These are phyloP conservation scores for Kockovaella imperatae DNA, from an alignment of 768 basidiomycete genomes.

Conservation along the genomic window DNA sequence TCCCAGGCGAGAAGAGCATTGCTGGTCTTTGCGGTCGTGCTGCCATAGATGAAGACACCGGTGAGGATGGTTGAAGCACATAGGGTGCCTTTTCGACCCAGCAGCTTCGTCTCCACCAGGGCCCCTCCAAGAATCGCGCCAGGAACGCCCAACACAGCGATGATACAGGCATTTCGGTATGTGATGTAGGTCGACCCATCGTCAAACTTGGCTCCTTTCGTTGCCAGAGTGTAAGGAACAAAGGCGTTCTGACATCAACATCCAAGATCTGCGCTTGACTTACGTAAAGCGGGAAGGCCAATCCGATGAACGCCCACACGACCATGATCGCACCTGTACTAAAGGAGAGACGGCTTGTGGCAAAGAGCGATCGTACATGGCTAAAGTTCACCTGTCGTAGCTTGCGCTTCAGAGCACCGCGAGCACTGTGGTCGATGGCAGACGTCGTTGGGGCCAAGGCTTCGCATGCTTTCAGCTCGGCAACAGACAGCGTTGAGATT, in stretches of 20 bases:
- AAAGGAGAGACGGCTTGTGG: slow-evolving; percentile 57
- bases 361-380: slow-evolving; percentile 59
- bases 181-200: slow-evolving; percentile 63
- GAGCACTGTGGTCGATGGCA: slow-evolving; percentile 44
- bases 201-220: slow-evolving; percentile 62
- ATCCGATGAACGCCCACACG: slow-evolving; percentile 64
- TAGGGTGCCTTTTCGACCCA: slow-evolving; percentile 63
- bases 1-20: slow-evolving; percentile 69
- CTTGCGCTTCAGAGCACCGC: slow-evolving; percentile 47
- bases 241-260: slow-evolving; percentile 49
- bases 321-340: slow-evolving; percentile 57
- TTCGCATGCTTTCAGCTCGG: slow-evolving; percentile 46
- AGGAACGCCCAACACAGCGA: slow-evolving; percentile 62
- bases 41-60: slow-evolving; percentile 64
- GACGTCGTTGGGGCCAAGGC: slow-evolving; percentile 33
- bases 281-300: slow-evolving; percentile 58
- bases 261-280: slow-evolving; percentile 1
- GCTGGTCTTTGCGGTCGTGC: slow-evolving; percentile 65
- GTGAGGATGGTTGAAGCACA: slow-evolving; percentile 64
- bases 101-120: slow-evolving; percentile 57
- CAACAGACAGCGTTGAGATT: slow-evolving; percentile 50
- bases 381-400: slow-evolving; percentile 46
- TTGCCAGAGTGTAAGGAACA: slow-evolving; percentile 50
- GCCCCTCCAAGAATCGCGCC: slow-evolving; percentile 66
- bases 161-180: slow-evolving; percentile 60